Evolutionary conservation across 805 yeast genomes (phyloP).

Genomic region (Spathaspora passalidarum): DNA sequence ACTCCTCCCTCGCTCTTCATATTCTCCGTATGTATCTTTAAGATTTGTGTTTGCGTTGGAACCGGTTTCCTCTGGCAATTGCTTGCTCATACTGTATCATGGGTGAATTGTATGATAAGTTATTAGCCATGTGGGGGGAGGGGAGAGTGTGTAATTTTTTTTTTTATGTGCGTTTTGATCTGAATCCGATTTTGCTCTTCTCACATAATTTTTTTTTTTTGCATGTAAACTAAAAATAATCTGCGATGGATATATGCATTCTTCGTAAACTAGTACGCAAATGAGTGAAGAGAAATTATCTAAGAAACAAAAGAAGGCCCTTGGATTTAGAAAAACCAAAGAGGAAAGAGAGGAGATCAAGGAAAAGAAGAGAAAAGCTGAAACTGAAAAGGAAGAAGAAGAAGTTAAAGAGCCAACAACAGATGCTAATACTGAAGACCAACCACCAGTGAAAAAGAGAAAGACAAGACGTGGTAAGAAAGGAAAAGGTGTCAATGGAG

Average conservation of each 20-base stretch:
- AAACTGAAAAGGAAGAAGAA: conserved; percentile 22
- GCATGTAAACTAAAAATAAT: not conserved
- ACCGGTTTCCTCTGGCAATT: conserved; percentile 22
- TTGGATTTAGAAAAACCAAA: conserved; percentile 49
- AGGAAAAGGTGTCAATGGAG: conserved; percentile 52
- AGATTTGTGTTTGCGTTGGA: conserved; percentile 13
- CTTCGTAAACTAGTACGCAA: not conserved
- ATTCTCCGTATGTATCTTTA: conserved; percentile 5
- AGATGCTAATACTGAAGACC: conserved; percentile 11
- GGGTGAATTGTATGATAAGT: not conserved
- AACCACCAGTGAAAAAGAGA: conserved; percentile 53
- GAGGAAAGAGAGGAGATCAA: conserved; percentile 36
- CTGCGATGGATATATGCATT: not conserved
- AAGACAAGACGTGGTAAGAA: conserved; percentile 78
- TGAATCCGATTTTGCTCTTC: conserved; percentile 11
- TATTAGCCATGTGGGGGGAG: conserved; percentile 10
- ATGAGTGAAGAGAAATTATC: conserved; percentile 41
- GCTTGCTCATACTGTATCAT: conserved; percentile 11
- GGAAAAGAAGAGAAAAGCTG: conserved; percentile 24
- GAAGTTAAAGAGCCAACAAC: conserved; percentile 14
- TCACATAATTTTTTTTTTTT: conserved; percentile 1
- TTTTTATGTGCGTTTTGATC: not conserved
- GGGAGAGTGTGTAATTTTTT: conserved; percentile 3
- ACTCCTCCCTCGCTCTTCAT: not conserved
- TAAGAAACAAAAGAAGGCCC: conserved; percentile 65